A percentile compares a stretch with the other conserved stretches of the same genome.
Conservation (phyloP, 345 rosid species). For the Gossypium bickii region DNA sequence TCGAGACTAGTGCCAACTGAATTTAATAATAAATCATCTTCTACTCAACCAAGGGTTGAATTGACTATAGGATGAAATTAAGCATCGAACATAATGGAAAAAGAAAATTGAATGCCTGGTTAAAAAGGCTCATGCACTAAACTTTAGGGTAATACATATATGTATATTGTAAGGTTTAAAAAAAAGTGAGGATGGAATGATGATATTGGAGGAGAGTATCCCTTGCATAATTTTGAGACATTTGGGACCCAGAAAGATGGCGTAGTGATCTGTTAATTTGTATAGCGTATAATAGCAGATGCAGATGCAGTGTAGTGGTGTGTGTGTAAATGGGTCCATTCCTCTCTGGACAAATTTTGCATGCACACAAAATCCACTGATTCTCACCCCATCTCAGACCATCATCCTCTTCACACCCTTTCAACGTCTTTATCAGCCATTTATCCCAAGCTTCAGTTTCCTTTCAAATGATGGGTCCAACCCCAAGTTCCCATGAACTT, state of each 20-base stretch:
- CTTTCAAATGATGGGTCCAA: not conserved
- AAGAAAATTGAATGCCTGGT: too few species aligned
- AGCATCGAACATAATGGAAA: too few species aligned
- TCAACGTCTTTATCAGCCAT: not conserved
- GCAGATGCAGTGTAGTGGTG: slow-evolving; percentile 23
- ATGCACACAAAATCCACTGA: not conserved
- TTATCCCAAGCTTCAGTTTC: not conserved
- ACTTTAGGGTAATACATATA: too few species aligned
- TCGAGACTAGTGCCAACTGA: too few species aligned
- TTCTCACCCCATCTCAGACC: slow-evolving; percentile 20
- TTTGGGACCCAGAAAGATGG: slow-evolving; percentile 46
- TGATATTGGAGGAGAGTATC: slow-evolving; percentile 9
- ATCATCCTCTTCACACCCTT: slow-evolving; percentile 3
- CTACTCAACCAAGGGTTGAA: too few species aligned
- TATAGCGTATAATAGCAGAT: slow-evolving; percentile 7
- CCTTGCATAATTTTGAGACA: slow-evolving; percentile 30
- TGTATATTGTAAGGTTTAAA: not conserved
- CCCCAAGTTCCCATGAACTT: slow-evolving; percentile 11
- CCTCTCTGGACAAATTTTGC: slow-evolving; percentile 13
- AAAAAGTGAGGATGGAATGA: slow-evolving; percentile 8
- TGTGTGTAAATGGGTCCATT: slow-evolving; percentile 19
- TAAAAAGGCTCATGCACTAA: too few species aligned
- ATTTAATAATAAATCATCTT: too few species aligned
- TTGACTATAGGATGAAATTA: too few species aligned
- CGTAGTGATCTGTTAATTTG: slow-evolving; percentile 28